phyloP scores from a whole-genome alignment of 768 basidiomycete species.

The Pleurotus djamor region DNA sequence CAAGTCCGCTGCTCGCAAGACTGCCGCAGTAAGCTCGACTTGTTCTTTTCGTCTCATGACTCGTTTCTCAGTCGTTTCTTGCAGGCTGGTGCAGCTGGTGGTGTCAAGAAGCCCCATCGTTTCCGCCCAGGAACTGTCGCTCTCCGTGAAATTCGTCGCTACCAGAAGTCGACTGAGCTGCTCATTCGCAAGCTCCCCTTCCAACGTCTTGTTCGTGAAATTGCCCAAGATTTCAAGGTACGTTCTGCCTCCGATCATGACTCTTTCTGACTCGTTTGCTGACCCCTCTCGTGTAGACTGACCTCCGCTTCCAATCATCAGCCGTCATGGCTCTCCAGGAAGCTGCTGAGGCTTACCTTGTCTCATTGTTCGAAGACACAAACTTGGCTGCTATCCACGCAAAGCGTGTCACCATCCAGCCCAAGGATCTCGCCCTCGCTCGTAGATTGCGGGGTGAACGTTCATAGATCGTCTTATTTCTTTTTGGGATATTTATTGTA shows the following conservation, averaged over 20 bases:
- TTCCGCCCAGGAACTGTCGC: slow-evolving; percentile 91
- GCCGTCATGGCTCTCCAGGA: slow-evolving; percentile 92
- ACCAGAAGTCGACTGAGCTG: slow-evolving; percentile 92
- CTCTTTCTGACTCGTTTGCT: not conserved
- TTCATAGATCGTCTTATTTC: slow-evolving; percentile 31
- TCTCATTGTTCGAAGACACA: slow-evolving; percentile 81
- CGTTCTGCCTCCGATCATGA: slow-evolving; percentile 8
- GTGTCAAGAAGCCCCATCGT: slow-evolving; percentile 95
- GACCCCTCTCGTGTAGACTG: slow-evolving; percentile 46
- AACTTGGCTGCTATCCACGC: slow-evolving; percentile 86
- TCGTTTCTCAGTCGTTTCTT: slow-evolving; percentile 29
- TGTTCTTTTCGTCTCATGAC: slow-evolving; percentile 30
- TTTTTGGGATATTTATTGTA: slow-evolving; percentile 4
- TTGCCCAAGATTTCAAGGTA: slow-evolving; percentile 93
- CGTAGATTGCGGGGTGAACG: slow-evolving; percentile 71
- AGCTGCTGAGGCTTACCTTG: slow-evolving; percentile 84
- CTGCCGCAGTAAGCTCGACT: slow-evolving; percentile 47
- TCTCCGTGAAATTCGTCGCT: slow-evolving; percentile 89
- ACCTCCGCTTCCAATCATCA: slow-evolving; percentile 93
- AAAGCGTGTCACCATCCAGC: slow-evolving; percentile 86
- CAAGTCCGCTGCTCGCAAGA: slow-evolving; percentile 51
- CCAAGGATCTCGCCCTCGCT: slow-evolving; percentile 75
- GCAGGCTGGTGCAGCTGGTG: slow-evolving; percentile 65
- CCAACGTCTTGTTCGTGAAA: slow-evolving; percentile 94
- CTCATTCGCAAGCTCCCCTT: slow-evolving; percentile 92